Conservation (phyloP, 129 eudicot genomes). For the sunflower (Helianthus annuus) region DNA sequence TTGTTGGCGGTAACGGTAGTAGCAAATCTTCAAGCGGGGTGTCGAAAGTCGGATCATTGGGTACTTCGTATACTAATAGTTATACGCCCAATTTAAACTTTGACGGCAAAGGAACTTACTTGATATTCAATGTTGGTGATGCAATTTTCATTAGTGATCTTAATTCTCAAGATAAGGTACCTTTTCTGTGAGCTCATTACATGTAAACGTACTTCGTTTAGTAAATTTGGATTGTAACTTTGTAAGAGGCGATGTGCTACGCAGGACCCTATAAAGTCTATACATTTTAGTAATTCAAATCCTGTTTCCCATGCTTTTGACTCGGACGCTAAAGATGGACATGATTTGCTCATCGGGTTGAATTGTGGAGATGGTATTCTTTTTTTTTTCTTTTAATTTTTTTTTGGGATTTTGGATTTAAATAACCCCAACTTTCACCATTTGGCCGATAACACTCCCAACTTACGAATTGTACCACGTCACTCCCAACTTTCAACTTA, state of each 20-base stretch:
- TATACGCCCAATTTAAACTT: constrained; percentile 52
- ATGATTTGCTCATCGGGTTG: constrained; percentile 93
- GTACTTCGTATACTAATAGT: constrained; percentile 62
- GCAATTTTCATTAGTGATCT: constrained; percentile 81
- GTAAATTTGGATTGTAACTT: constrained; percentile 29
- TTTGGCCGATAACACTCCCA: too few species aligned
- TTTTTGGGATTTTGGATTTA: too few species aligned
- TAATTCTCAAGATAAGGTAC: constrained; percentile 95
- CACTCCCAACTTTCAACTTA: too few species aligned
- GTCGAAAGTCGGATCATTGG: constrained; percentile 59
- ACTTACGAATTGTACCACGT: too few species aligned
- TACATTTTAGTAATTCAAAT: constrained; percentile 85
- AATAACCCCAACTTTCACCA: too few species aligned
- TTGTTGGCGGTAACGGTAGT: constrained; percentile 88
- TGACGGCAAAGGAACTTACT: constrained; percentile 90
- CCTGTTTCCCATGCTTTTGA: constrained; percentile 94
- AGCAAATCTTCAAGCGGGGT: constrained; percentile 58
- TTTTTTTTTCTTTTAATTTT: neutral
- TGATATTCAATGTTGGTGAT: constrained; percentile 91
- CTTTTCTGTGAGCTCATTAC: constrained; percentile 2
- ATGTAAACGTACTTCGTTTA: neutral
- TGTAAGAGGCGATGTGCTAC: constrained; percentile 34
- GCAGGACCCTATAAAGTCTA: constrained; percentile 93
- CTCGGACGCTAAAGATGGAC: constrained; percentile 94
- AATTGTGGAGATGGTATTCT: constrained; percentile 86